These are phyloP conservation scores for Silene coronaria DNA, from an alignment of 179 eudicot species.

Conservation along the genomic window DNA sequence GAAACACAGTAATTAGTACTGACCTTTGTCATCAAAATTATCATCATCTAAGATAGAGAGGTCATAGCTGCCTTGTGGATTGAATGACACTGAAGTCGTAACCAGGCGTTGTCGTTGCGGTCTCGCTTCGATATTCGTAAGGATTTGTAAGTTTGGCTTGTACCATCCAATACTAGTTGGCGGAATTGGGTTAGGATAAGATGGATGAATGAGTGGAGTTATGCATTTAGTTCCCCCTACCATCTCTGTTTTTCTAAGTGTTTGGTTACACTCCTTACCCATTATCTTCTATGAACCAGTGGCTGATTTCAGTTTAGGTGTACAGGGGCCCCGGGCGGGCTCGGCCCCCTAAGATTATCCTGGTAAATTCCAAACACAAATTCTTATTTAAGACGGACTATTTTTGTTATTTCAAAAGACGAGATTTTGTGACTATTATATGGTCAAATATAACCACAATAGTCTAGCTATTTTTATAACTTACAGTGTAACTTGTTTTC, in stretches of 20 bases:
- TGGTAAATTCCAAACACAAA: too few species aligned
- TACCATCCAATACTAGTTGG: background rate
- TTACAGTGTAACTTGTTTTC: too few species aligned
- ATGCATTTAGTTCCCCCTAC: background rate
- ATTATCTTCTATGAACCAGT: background rate
- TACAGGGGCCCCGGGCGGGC: too few species aligned
- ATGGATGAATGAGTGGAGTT: background rate
- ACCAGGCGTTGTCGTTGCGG: conserved; percentile 25
- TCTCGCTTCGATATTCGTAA: background rate
- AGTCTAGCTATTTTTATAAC: too few species aligned
- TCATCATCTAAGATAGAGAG: conserved; percentile 50
- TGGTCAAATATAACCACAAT: too few species aligned
- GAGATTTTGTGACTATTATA: too few species aligned
- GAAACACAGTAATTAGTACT: too few species aligned
- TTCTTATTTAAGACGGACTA: too few species aligned
- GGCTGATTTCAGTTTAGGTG: too few species aligned
- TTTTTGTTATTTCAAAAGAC: too few species aligned
- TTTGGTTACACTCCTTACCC: background rate
- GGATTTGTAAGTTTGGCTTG: background rate
- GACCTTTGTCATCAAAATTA: conserved; percentile 25
- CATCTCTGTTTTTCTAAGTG: background rate
- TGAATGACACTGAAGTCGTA: conserved; percentile 63
- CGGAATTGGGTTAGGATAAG: background rate
- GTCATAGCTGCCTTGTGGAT: conserved; percentile 77
- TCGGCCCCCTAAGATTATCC: too few species aligned